These are phyloP conservation scores for Tremella fuciformis DNA, from an alignment of 768 basidiomycete genomes.

Conservation along the genomic window DNA sequence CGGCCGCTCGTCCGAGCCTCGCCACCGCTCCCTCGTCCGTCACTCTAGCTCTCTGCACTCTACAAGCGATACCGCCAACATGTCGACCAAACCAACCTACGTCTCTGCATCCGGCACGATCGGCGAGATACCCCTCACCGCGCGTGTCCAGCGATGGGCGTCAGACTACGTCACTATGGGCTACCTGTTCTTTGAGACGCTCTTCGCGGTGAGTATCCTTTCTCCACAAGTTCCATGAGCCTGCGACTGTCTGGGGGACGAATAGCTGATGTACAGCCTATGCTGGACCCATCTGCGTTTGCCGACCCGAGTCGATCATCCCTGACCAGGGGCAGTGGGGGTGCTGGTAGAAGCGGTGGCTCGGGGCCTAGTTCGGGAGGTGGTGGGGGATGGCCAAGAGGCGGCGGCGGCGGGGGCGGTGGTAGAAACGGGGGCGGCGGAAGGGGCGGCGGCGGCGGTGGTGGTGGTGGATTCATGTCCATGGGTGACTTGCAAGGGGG, in stretches of 20 bases:
- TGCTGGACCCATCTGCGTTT: conserved; percentile 37
- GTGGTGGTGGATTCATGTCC: conserved; percentile 35
- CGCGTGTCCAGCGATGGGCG: conserved; percentile 14
- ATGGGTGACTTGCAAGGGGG: conserved; percentile 40
- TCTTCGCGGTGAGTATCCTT: conserved; percentile 32
- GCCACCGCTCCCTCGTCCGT: neutral
- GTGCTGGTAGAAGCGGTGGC: conserved; percentile 8
- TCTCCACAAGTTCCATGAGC: neutral
- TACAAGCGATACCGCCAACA: conserved; percentile 10
- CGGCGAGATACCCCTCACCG: conserved; percentile 24
- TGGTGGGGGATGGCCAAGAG: conserved; percentile 17
- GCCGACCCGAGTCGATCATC: conserved; percentile 22
- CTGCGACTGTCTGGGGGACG: neutral
- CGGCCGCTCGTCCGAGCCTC: conserved; percentile 4
- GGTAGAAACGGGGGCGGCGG: conserved; percentile 23
- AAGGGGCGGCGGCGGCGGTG: conserved; percentile 22
- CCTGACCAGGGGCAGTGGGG: conserved; percentile 11
- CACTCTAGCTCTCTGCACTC: neutral
- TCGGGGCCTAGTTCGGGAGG: conserved; percentile 7
- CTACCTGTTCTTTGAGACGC: conserved; percentile 42
- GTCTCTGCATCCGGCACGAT: conserved; percentile 41
- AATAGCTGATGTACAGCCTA: conserved; percentile 21
- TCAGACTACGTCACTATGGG: conserved; percentile 18
- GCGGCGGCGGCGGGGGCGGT: conserved; percentile 28
- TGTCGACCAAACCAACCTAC: conserved; percentile 34